phyloP scores from a whole-genome alignment of 2,329 filamentous ascomycete genomes.

The Arthrobotrys conoides region DNA sequence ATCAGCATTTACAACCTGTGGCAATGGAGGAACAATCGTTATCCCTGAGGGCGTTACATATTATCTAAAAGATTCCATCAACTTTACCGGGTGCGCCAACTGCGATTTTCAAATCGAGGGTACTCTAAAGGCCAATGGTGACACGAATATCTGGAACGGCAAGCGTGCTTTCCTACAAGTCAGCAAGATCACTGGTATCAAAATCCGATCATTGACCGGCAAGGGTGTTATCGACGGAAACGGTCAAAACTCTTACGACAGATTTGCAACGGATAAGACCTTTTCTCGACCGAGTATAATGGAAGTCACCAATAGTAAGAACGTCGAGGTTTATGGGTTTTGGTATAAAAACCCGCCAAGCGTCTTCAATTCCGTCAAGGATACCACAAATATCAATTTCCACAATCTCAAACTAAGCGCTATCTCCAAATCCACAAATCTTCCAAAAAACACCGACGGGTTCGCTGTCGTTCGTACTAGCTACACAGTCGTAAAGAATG shows the following conservation, averaged over 20 bases:
- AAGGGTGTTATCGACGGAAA: slow-evolving; percentile 70
- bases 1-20: slow-evolving; percentile 68
- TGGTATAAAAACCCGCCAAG: slow-evolving; percentile 69
- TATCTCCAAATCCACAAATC: slow-evolving; percentile 67
- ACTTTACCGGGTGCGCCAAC: slow-evolving; percentile 68
- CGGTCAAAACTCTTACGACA: slow-evolving; percentile 68
- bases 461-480: slow-evolving; percentile 68
- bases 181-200: slow-evolving; percentile 66
- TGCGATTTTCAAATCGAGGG: slow-evolving; percentile 70
- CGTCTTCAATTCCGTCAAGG: slow-evolving; percentile 68
- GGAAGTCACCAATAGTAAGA: slow-evolving; percentile 67
- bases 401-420: slow-evolving; percentile 67
- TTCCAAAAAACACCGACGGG: slow-evolving; percentile 68
- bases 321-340: slow-evolving; percentile 67
- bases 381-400: slow-evolving; percentile 66
- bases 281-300: slow-evolving; percentile 68
- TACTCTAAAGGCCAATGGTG: slow-evolving; percentile 67
- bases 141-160: slow-evolving; percentile 68
- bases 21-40: slow-evolving; percentile 69
- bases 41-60: slow-evolving; percentile 68
- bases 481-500: slow-evolving; percentile 66
- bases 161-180: slow-evolving; percentile 68
- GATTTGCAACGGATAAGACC: slow-evolving; percentile 67
- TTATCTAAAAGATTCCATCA: slow-evolving; percentile 68
- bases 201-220: slow-evolving; percentile 67